Conservation (phyloP, 2,329 filamentous ascomycete species). For the Ophiostoma perfectum region DNA sequence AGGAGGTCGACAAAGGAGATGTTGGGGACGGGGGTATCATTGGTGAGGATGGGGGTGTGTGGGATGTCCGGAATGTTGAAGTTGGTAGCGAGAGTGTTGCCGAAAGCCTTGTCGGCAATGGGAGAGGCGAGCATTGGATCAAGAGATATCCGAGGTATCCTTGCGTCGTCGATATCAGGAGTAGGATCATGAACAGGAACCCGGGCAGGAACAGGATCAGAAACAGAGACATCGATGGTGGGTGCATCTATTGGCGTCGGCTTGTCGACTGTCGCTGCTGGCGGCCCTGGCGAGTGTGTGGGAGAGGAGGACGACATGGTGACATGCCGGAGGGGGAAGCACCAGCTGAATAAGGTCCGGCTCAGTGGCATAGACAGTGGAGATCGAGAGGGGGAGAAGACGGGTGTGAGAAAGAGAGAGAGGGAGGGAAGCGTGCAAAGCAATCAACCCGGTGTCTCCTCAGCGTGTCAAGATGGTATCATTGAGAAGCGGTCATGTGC, state of each 20-base stretch:
- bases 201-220: too few relatives aligned
- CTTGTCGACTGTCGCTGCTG: neutral
- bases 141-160: neutral
- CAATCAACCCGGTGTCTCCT: slow-evolving; percentile 13
- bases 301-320: slow-evolving; percentile 17
- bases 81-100: neutral
- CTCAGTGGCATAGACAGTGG: slow-evolving; percentile 7
- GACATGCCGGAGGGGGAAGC: slow-evolving; percentile 21
- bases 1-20: slow-evolving; percentile 37
- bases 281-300: neutral
- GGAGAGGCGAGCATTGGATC: neutral
- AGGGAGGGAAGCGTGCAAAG: slow-evolving; percentile 7
- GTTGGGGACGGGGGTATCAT: slow-evolving; percentile 16
- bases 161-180: neutral
- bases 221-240: neutral
- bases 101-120: neutral
- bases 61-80: neutral
- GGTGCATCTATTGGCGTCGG: neutral
- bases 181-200: neutral
- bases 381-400: neutral
- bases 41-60: neutral
- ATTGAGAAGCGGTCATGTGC: neutral
- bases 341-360: slow-evolving; percentile 19
- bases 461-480: slow-evolving; percentile 6
- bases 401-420: neutral